These are phyloP conservation scores for Xylaria sp. DNA, from an alignment of 2,329 filamentous ascomycete species.

Conservation along the genomic window DNA sequence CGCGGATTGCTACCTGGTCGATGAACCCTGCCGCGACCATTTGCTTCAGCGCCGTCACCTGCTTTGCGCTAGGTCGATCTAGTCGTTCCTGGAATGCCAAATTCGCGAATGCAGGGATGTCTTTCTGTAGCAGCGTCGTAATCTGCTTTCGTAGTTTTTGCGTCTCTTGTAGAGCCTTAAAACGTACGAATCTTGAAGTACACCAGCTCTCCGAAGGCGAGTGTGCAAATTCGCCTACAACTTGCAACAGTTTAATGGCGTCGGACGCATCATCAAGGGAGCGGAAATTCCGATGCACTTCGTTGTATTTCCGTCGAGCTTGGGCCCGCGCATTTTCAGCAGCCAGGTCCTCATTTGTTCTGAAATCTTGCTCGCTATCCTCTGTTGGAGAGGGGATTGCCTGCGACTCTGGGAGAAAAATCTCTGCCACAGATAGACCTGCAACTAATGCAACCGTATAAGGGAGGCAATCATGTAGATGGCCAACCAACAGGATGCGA, in stretches of 20 bases:
- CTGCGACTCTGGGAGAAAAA: slow-evolving; percentile 86
- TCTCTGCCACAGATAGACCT: slow-evolving; percentile 84
- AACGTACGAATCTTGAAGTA: slow-evolving; percentile 82
- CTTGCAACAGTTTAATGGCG: slow-evolving; percentile 88
- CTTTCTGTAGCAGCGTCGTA: slow-evolving; percentile 79
- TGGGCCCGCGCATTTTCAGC: slow-evolving; percentile 76
- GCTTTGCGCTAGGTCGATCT: slow-evolving; percentile 69
- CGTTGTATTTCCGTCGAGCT: slow-evolving; percentile 69
- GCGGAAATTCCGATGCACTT: slow-evolving; percentile 81
- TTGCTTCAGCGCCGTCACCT: slow-evolving; percentile 84
- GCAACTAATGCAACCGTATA: slow-evolving; percentile 91
- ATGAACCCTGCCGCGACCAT: slow-evolving; percentile 93
- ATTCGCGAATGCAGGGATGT: slow-evolving; percentile 73
- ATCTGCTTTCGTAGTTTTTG: slow-evolving; percentile 85
- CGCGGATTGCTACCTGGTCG: slow-evolving; percentile 92
- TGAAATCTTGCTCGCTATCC: slow-evolving; percentile 54
- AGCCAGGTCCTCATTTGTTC: slow-evolving; percentile 74
- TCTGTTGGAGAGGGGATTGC: slow-evolving; percentile 67
- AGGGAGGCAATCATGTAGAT: slow-evolving; percentile 81
- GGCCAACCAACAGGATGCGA: slow-evolving; percentile 89
- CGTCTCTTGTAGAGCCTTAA: slow-evolving; percentile 88
- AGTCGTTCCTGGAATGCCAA: slow-evolving; percentile 66
- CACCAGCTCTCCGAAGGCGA: slow-evolving; percentile 76
- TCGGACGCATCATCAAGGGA: slow-evolving; percentile 85
- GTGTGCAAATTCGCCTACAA: slow-evolving; percentile 86